Evolutionary conservation across 768 basidiomycete species (phyloP).

Genomic region (Agaricus sinodeliciosus): DNA sequence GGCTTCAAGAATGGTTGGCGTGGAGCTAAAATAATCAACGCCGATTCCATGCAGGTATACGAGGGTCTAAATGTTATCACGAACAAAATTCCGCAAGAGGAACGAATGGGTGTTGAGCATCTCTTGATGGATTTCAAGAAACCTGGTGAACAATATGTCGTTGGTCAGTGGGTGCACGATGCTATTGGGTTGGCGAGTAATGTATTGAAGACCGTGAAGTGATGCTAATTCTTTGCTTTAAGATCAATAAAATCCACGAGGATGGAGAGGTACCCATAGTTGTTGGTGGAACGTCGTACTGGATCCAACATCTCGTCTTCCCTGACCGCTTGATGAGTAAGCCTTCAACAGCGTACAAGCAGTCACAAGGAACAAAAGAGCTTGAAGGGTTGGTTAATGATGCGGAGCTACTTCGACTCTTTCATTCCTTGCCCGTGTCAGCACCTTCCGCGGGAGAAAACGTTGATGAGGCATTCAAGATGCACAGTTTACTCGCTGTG

Average conservation of each 20-base stretch:
- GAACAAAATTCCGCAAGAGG: slow-evolving; percentile 78
- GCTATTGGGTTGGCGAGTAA: slow-evolving; percentile 65
- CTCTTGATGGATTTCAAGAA: slow-evolving; percentile 83
- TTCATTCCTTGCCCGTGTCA: slow-evolving; percentile 49
- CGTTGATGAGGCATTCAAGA: slow-evolving; percentile 49
- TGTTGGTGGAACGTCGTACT: slow-evolving; percentile 95
- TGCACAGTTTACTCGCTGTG: slow-evolving; percentile 57
- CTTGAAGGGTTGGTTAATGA: slow-evolving; percentile 27
- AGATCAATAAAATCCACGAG: slow-evolving; percentile 73
- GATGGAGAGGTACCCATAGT: slow-evolving; percentile 72
- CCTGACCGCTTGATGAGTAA: slow-evolving; percentile 53
- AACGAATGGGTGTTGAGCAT: slow-evolving; percentile 80
- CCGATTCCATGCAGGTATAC: slow-evolving; percentile 98
- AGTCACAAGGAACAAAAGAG: slow-evolving; percentile 13
- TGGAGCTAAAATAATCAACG: slow-evolving; percentile 81
- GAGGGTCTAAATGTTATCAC: slow-evolving; percentile 88
- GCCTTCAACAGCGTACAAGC: not conserved
- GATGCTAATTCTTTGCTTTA: not conserved
- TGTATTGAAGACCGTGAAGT: not conserved
- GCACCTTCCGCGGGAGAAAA: slow-evolving; percentile 50
- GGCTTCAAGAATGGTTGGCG: slow-evolving; percentile 35
- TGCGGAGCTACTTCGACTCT: slow-evolving; percentile 43
- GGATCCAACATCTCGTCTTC: slow-evolving; percentile 94
- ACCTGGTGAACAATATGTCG: slow-evolving; percentile 82
- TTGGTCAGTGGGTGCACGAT: slow-evolving; percentile 85